Evolutionary conservation across 108 stramenopile species (phyloP).

Genomic region (Cylindrotheca closterium): DNA sequence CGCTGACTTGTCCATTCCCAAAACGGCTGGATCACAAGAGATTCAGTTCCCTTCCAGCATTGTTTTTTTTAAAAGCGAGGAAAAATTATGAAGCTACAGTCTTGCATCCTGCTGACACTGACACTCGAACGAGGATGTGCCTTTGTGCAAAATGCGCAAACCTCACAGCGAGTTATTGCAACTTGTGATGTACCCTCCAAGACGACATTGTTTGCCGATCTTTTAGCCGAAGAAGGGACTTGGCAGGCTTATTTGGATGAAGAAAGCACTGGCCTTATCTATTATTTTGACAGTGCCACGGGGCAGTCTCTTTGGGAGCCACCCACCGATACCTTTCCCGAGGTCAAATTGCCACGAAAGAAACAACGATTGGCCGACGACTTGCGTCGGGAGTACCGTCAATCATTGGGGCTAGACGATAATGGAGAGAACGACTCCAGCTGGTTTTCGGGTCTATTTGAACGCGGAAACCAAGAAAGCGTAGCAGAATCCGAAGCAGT

Average conservation of each 20-base stretch:
- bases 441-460: constrained; percentile 5
- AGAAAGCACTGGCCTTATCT: constrained; percentile 67
- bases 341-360: constrained; percentile 31
- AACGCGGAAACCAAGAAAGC: constrained; percentile 3
- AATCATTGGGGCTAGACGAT: constrained; percentile 18
- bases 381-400: constrained; percentile 39
- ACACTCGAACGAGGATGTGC: neutral
- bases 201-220: constrained; percentile 36
- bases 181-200: constrained; percentile 1
- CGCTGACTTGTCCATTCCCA: too few species aligned
- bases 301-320: constrained; percentile 78
- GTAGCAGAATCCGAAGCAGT: constrained; percentile 15
- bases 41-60: too few species aligned
- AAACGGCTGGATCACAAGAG: too few species aligned
- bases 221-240: constrained; percentile 62
- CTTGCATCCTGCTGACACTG: neutral
- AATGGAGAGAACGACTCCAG: constrained; percentile 10
- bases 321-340: constrained; percentile 71
- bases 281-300: constrained; percentile 76
- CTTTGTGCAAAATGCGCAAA: neutral
- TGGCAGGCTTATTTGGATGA: constrained; percentile 80
- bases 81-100: neutral
- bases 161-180: neutral
- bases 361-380: constrained; percentile 36
- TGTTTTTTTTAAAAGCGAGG: too few species aligned